Conservation (phyloP, 2,329 filamentous ascomycete genomes). For the Zopfia rhizophila region DNA sequence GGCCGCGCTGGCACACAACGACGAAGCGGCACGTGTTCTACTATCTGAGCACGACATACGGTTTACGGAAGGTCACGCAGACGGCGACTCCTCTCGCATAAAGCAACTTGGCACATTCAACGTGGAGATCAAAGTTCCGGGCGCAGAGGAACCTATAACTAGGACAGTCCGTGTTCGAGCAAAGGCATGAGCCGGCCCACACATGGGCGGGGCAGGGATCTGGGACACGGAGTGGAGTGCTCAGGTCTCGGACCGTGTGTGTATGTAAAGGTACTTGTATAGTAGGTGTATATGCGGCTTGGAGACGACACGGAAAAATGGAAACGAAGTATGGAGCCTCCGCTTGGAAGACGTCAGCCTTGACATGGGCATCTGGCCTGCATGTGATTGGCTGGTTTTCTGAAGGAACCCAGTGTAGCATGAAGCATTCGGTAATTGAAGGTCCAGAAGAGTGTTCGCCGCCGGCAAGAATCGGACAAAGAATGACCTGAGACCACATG, state of each 20-base stretch:
- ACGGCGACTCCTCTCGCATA: slow-evolving; percentile 55
- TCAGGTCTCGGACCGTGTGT: slow-evolving; percentile 25
- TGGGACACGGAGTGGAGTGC: slow-evolving; percentile 4
- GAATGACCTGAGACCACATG: slow-evolving; percentile 6
- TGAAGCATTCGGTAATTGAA: slow-evolving; percentile 34
- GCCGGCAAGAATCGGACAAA: slow-evolving; percentile 48
- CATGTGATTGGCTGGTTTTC: slow-evolving; percentile 23
- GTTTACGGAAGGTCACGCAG: slow-evolving; percentile 55
- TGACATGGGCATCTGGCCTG: slow-evolving; percentile 2
- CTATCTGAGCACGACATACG: slow-evolving; percentile 61
- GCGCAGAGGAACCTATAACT: slow-evolving; percentile 51
- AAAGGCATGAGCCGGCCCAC: slow-evolving; percentile 32
- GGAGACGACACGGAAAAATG: slow-evolving; percentile 36
- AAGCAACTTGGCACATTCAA: slow-evolving; percentile 65
- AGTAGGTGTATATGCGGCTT: slow-evolving; percentile 30
- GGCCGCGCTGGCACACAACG: slow-evolving; percentile 60
- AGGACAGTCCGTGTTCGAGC: slow-evolving; percentile 46
- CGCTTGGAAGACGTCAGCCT: slow-evolving; percentile 31
- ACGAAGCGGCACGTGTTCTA: slow-evolving; percentile 62
- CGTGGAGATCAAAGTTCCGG: slow-evolving; percentile 62
- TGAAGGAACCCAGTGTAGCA: slow-evolving; percentile 21
- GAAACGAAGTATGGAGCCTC: slow-evolving; percentile 30
- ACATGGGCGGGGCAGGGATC: slow-evolving; percentile 5
- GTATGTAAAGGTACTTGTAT: slow-evolving; percentile 41
- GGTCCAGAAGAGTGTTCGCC: slow-evolving; percentile 27